Percentiles rank a stretch among this genome's conserved stretches.
phyloP scores from a whole-genome alignment of 2,329 filamentous ascomycete species.

The Aspergillus persii region DNA sequence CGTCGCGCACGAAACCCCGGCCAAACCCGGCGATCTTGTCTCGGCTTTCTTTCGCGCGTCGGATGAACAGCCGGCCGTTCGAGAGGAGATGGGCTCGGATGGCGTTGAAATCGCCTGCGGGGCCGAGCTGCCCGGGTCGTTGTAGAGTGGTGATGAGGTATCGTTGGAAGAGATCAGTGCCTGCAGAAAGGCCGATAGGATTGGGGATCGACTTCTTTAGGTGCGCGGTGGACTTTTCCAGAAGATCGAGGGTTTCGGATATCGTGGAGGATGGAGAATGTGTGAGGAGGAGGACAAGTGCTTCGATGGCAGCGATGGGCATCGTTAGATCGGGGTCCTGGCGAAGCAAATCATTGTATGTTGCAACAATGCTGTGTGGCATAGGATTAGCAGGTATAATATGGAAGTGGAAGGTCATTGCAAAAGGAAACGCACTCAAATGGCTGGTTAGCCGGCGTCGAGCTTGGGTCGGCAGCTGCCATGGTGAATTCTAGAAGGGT shows the following conservation, averaged over 20 bases:
- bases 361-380: slow-evolving; percentile 56
- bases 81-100: slow-evolving; percentile 79
- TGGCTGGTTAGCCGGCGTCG: slow-evolving; percentile 27
- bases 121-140: slow-evolving; percentile 50
- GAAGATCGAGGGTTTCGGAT: slow-evolving; percentile 86
- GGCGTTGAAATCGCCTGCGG: slow-evolving; percentile 71
- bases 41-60: slow-evolving; percentile 79
- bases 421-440: slow-evolving; percentile 36
- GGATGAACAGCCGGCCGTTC: slow-evolving; percentile 83
- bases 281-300: slow-evolving; percentile 81
- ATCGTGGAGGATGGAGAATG: slow-evolving; percentile 79
- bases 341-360: slow-evolving; percentile 62
- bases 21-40: slow-evolving; percentile 80
- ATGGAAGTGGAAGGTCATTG: neutral
- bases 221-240: slow-evolving; percentile 72
- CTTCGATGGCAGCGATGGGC: slow-evolving; percentile 91
- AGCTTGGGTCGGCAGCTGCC: slow-evolving; percentile 25
- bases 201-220: slow-evolving; percentile 80
- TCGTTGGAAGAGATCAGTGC: slow-evolving; percentile 92
- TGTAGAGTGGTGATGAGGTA: slow-evolving; percentile 78
- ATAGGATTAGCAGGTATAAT: neutral
- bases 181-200: slow-evolving; percentile 86
- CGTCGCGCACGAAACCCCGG: slow-evolving; percentile 73
- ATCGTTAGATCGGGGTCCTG: slow-evolving; percentile 85
- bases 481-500: slow-evolving; percentile 20